A percentile compares a stretch with the other conserved stretches of the same genome.
Evolutionary conservation across 768 basidiomycete genomes (phyloP).

Genomic region (Suillus decipiens): DNA sequence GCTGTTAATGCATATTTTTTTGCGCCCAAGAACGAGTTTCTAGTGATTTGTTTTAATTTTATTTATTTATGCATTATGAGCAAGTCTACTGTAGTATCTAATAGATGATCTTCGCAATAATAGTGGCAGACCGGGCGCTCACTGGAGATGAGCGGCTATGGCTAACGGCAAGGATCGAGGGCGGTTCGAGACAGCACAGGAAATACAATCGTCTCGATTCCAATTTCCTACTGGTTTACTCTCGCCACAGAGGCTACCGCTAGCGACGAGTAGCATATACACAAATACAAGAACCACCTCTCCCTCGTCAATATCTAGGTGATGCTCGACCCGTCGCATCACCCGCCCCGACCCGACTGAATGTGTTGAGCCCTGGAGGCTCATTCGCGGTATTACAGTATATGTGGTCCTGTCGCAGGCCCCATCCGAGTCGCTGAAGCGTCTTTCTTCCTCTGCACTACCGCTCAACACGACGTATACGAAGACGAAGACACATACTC

Average conservation of each 20-base stretch:
- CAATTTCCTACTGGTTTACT: slow-evolving; percentile 1
- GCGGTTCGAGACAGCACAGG: too few species aligned
- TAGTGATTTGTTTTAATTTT: too few species aligned
- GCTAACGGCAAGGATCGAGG: too few species aligned
- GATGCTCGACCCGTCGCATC: slow-evolving; percentile 45
- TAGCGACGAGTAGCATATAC: slow-evolving; percentile 27
- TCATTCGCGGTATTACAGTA: slow-evolving; percentile 58
- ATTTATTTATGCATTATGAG: too few species aligned
- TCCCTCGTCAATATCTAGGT: slow-evolving; percentile 80
- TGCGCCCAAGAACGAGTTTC: too few species aligned
- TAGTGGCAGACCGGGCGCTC: too few species aligned
- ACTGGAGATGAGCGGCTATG: too few species aligned
- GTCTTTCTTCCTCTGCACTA: slow-evolving; percentile 1
- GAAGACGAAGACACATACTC: slow-evolving; percentile 1
- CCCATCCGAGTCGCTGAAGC: too few species aligned
- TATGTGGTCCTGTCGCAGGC: slow-evolving; percentile 54
- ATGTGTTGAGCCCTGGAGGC: slow-evolving; percentile 73
- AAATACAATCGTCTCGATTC: too few species aligned
- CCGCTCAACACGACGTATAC: not conserved
- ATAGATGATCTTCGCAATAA: too few species aligned
- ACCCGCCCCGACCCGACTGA: slow-evolving; percentile 45
- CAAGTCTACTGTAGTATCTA: too few species aligned
- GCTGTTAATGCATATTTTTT: too few species aligned
- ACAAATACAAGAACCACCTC: slow-evolving; percentile 70
- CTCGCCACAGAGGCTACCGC: not conserved